Evolutionary conservation across 371 early-diverging fungal species (phyloP).

Genomic region (Rhizopus sp.): DNA sequence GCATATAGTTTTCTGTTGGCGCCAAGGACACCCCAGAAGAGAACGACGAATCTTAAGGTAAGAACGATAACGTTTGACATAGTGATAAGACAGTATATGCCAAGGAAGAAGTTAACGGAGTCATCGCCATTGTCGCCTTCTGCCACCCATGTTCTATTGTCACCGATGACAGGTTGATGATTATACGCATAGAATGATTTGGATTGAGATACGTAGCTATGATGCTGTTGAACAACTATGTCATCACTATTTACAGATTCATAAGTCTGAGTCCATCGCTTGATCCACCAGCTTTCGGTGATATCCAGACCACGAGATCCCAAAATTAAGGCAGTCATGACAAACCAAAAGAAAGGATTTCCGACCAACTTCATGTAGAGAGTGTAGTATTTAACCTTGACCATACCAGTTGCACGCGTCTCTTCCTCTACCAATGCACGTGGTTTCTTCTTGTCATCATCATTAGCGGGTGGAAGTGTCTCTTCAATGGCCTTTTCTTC

Average conservation of each 20-base stretch:
- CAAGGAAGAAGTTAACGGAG: conserved; percentile 36
- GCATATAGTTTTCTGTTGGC: conserved; percentile 23
- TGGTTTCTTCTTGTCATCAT: conserved; percentile 20
- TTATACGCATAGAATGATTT: conserved; percentile 15
- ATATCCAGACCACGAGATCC: conserved; percentile 54
- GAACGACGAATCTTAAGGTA: conserved; percentile 33
- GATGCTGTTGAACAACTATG: conserved; percentile 9
- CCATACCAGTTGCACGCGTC: conserved; percentile 53
- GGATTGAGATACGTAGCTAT: conserved; percentile 19
- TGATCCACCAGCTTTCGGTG: conserved; percentile 56
- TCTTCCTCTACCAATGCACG: conserved; percentile 41
- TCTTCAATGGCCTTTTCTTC: conserved; percentile 30
- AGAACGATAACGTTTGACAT: conserved; percentile 33
- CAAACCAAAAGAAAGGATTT: conserved; percentile 51
- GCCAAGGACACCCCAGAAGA: conserved; percentile 50
- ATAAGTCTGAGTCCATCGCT: conserved; percentile 56
- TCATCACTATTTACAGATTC: conserved; percentile 1
- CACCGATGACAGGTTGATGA: background rate
- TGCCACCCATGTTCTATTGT: background rate
- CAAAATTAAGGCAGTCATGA: conserved; percentile 37
- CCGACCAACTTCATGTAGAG: conserved; percentile 55
- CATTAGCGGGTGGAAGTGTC: conserved; percentile 6
- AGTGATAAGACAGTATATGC: conserved; percentile 50
- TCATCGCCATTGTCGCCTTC: conserved; percentile 3
- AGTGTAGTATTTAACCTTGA: conserved; percentile 50